Evolutionary conservation across 352 stramenopile species (phyloP).

Genomic region (Globisporangium camurandrum): DNA sequence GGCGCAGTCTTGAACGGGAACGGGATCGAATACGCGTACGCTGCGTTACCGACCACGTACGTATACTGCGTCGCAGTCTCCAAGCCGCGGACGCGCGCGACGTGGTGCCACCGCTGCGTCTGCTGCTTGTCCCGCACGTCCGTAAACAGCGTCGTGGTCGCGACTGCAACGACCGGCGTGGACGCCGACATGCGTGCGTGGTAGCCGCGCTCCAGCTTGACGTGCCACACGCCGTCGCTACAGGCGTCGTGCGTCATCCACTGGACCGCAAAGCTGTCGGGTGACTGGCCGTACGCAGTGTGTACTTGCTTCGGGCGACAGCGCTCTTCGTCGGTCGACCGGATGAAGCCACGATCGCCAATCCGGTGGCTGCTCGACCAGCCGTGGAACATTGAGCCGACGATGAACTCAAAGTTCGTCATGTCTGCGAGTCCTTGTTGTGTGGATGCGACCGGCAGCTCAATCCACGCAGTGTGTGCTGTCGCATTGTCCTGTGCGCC

Average conservation of each 20-base stretch:
- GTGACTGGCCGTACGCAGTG: constrained; percentile 55
- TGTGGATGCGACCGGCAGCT: constrained; percentile 23
- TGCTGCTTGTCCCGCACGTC: constrained; percentile 56
- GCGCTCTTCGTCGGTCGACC: constrained; percentile 28
- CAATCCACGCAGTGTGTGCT: constrained; percentile 57
- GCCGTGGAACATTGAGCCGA: constrained; percentile 71
- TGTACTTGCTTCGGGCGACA: constrained; percentile 79
- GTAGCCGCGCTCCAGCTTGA: constrained; percentile 59
- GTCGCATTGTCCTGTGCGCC: constrained; percentile 46
- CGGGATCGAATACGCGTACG: constrained; percentile 76
- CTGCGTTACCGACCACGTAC: constrained; percentile 74
- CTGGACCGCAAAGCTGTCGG: constrained; percentile 62
- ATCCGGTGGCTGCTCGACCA: constrained; percentile 65
- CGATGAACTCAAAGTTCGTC: constrained; percentile 54
- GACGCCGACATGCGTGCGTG: constrained; percentile 29
- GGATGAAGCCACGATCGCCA: constrained; percentile 38
- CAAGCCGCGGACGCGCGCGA: constrained; percentile 53
- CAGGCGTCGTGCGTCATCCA: constrained; percentile 72
- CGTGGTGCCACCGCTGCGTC: constrained; percentile 56
- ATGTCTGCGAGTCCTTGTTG: constrained; percentile 2
- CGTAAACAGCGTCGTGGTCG: constrained; percentile 57
- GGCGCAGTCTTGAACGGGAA: constrained; percentile 73
- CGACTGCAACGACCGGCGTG: constrained; percentile 31
- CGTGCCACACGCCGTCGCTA: constrained; percentile 25
- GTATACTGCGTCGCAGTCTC: constrained; percentile 64